Evolutionary conservation across 768 basidiomycete species (phyloP).

Genomic region (Cyclocybe aegerita): DNA sequence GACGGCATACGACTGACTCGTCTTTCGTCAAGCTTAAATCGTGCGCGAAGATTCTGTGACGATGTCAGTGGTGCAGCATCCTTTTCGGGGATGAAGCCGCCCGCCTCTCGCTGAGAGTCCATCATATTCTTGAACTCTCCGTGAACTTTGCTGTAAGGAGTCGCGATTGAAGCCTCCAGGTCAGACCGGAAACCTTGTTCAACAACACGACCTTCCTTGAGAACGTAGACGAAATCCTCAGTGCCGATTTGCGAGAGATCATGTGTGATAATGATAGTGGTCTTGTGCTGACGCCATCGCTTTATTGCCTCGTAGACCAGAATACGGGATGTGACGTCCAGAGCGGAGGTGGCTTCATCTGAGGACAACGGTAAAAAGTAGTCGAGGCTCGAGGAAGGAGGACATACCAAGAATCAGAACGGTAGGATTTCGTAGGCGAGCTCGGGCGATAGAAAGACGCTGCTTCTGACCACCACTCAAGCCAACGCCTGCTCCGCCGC

Average conservation of each 20-base stretch:
- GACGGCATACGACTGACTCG: conserved; percentile 32
- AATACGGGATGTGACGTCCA: conserved; percentile 85
- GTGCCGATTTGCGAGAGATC: conserved; percentile 81
- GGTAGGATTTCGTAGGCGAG: conserved; percentile 58
- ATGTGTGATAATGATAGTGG: conserved; percentile 94
- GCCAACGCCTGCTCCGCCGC: neutral
- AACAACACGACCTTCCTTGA: conserved; percentile 75
- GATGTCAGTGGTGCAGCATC: conserved; percentile 32
- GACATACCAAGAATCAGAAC: conserved; percentile 84
- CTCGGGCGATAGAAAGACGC: neutral
- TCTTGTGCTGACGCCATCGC: conserved; percentile 72
- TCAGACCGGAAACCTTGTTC: conserved; percentile 88
- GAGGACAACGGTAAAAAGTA: conserved; percentile 30
- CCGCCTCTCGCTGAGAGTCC: conserved; percentile 49
- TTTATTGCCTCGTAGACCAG: conserved; percentile 76
- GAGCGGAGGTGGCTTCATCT: conserved; percentile 85
- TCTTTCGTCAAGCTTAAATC: conserved; percentile 43
- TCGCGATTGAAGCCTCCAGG: conserved; percentile 48
- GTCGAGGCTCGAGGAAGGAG: neutral
- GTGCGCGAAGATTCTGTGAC: conserved; percentile 45
- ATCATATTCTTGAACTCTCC: conserved; percentile 76
- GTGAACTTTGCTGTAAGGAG: neutral
- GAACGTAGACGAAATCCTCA: conserved; percentile 89
- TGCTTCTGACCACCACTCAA: neutral
- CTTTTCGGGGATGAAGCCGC: conserved; percentile 49